Conservation (phyloP, 371 early-diverging fungal species). For the Circinella minor region DNA sequence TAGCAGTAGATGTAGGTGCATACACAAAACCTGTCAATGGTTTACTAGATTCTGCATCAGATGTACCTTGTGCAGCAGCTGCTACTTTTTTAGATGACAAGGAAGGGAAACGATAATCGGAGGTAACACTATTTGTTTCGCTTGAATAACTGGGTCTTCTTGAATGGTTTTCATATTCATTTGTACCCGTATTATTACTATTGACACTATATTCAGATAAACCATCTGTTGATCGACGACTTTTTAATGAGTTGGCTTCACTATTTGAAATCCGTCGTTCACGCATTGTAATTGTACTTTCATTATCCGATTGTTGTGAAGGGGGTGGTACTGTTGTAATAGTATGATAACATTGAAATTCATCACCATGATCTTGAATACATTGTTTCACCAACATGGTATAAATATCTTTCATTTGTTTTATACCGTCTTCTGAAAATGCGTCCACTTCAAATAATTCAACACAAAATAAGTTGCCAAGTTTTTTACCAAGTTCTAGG, state of each 20-base stretch:
- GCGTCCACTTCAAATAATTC: constrained; percentile 31
- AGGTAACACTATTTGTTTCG: constrained; percentile 11
- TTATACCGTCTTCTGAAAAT: constrained; percentile 33
- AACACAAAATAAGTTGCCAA: constrained; percentile 30
- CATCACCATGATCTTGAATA: constrained; percentile 18
- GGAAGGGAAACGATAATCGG: constrained; percentile 17
- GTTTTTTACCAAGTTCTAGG: constrained; percentile 24
- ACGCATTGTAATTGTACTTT: constrained; percentile 9
- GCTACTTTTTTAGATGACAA: constrained; percentile 13
- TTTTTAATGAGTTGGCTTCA: constrained; percentile 3
- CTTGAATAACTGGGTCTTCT: constrained; percentile 15
- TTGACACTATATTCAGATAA: constrained; percentile 5
- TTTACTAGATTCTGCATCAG: constrained; percentile 10
- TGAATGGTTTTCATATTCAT: constrained; percentile 2
- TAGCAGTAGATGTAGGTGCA: constrained; percentile 25
- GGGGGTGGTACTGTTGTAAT: not conserved
- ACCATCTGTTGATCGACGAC: constrained; percentile 1
- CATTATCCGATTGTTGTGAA: not conserved
- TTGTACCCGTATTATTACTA: not conserved
- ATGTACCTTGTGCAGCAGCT: constrained; percentile 6
- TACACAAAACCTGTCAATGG: constrained; percentile 33
- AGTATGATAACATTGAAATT: constrained; percentile 8
- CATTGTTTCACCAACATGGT: constrained; percentile 20
- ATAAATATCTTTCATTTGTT: constrained; percentile 34
- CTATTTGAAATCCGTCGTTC: constrained; percentile 6